phyloP scores from a whole-genome alignment of 441 rosid species.

The Gossypium davidsonii region DNA sequence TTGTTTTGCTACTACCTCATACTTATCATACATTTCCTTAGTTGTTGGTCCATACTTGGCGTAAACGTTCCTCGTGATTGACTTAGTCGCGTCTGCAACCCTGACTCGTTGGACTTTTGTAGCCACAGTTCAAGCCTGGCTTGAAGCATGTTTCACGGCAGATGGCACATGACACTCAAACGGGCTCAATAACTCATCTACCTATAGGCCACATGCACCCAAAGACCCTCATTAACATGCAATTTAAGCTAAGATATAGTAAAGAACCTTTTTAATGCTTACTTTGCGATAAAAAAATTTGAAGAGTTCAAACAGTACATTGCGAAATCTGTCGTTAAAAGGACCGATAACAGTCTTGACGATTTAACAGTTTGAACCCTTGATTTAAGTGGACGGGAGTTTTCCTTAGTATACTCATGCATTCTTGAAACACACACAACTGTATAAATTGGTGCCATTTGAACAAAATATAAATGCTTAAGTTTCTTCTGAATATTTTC shows the following conservation, averaged over 20 bases:
- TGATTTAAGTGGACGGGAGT: slow-evolving; percentile 45
- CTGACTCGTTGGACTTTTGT: slow-evolving; percentile 39
- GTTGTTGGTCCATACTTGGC: slow-evolving; percentile 31
- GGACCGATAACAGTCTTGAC: slow-evolving; percentile 39
- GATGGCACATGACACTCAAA: slow-evolving; percentile 40
- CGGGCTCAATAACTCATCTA: slow-evolving; percentile 33
- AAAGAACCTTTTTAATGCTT: neutral
- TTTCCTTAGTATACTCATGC: slow-evolving; percentile 46
- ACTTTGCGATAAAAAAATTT: slow-evolving; percentile 47
- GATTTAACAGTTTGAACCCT: slow-evolving; percentile 40
- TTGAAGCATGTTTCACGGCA: slow-evolving; percentile 40
- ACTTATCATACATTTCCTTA: slow-evolving; percentile 16
- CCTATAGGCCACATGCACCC: slow-evolving; percentile 21
- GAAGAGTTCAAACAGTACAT: slow-evolving; percentile 40
- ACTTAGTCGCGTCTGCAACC: slow-evolving; percentile 22
- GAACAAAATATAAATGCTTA: slow-evolving; percentile 43
- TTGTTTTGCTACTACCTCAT: slow-evolving; percentile 41
- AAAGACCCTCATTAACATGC: no score
- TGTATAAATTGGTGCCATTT: slow-evolving; percentile 31
- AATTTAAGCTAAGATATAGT: no score
- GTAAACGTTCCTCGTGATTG: slow-evolving; percentile 19
- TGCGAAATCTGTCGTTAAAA: slow-evolving; percentile 35
- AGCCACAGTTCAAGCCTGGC: slow-evolving; percentile 39
- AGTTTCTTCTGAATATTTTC: slow-evolving; percentile 26
- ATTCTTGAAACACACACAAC: slow-evolving; percentile 29